Evolutionary conservation across 148 eudicot genomes (phyloP).

Genomic region (Fagopyrum tataricum): DNA sequence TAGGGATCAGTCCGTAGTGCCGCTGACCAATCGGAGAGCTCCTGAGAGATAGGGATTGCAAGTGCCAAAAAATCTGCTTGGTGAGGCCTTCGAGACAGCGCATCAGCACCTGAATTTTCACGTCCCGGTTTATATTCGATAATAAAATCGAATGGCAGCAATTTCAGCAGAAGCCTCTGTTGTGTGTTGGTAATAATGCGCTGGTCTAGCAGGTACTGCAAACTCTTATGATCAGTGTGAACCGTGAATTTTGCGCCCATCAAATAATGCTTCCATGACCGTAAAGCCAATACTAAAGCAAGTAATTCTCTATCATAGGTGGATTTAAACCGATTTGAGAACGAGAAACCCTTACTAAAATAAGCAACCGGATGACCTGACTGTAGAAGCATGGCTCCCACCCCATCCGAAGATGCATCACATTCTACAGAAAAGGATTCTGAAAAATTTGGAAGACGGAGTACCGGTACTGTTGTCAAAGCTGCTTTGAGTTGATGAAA

Average conservation of each 20-base stretch:
- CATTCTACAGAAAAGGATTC: not conserved
- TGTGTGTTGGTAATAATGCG: not conserved
- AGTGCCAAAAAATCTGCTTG: not conserved
- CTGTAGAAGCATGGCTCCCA: constrained; percentile 1
- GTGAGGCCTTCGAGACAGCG: not conserved
- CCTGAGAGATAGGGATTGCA: no score
- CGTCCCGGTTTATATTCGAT: not conserved
- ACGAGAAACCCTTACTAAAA: not conserved
- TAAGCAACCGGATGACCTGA: not conserved
- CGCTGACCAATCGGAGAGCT: not conserved
- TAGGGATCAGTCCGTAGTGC: not conserved
- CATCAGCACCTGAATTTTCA: not conserved
- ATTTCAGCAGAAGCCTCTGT: not conserved
- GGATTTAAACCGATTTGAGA: not conserved
- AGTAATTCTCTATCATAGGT: constrained; percentile 13
- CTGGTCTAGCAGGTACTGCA: not conserved
- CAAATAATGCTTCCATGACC: constrained; percentile 7
- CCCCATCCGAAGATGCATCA: not conserved
- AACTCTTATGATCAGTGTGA: not conserved
- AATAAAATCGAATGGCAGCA: not conserved
- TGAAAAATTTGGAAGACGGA: not conserved
- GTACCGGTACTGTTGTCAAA: not conserved
- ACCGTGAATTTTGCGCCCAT: constrained; percentile 5
- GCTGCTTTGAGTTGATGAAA: not conserved
- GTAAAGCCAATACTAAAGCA: not conserved